These are phyloP conservation scores for Talaromyces ruber DNA, from an alignment of 495 filamentous ascomycete species.

Conservation along the genomic window DNA sequence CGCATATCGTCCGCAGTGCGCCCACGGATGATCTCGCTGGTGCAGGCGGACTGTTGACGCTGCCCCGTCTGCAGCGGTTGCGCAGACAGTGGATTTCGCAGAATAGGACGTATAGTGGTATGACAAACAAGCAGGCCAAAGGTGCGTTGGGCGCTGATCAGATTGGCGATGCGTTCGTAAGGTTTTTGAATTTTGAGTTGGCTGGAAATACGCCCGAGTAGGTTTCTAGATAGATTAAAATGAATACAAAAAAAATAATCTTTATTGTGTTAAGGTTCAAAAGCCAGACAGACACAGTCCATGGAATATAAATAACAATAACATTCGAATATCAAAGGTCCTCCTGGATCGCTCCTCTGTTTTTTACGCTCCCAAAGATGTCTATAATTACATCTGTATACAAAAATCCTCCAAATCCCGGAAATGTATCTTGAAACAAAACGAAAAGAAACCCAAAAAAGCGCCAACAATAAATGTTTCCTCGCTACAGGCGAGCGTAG, in stretches of 20 bases:
- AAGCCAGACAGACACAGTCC: neutral
- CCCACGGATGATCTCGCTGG: constrained; percentile 35
- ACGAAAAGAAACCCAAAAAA: neutral
- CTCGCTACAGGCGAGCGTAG: neutral
- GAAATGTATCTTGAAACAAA: neutral
- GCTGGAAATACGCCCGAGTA: constrained; percentile 14
- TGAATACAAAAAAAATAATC: neutral
- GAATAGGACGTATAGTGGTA: constrained; percentile 45
- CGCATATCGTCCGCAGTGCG: constrained; percentile 28
- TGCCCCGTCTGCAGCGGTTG: constrained; percentile 75
- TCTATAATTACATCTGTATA: neutral
- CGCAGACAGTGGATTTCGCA: constrained; percentile 79
- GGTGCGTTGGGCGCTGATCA: constrained; percentile 23
- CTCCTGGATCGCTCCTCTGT: constrained; percentile 6
- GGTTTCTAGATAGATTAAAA: neutral
- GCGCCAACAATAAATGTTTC: neutral
- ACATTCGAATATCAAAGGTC: neutral
- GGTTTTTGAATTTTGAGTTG: constrained; percentile 38
- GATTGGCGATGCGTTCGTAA: constrained; percentile 38
- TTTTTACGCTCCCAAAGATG: constrained; percentile 1
- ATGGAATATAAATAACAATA: neutral
- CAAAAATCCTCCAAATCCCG: neutral
- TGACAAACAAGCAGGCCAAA: constrained; percentile 19
- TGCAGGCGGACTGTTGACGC: constrained; percentile 44
- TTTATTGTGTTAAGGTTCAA: neutral